Conservation (phyloP, 306 rosid species). For the Argentina anserina region DNA sequence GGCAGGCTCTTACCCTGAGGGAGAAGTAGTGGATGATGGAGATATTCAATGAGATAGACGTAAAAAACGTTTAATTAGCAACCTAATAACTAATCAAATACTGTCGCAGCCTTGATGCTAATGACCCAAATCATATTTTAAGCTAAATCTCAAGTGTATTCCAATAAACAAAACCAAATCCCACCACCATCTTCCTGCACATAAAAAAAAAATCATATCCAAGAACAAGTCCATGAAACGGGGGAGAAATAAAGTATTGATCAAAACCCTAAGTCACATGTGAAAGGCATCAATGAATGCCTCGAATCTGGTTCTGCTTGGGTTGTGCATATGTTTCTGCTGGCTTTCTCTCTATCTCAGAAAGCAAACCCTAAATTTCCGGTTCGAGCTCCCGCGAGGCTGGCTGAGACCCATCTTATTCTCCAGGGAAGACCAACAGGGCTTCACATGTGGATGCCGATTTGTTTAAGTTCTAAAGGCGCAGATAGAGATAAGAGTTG, state of each 20-base stretch:
- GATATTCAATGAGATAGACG: conserved; percentile 14
- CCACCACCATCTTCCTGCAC: conserved; percentile 18
- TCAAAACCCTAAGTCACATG: conserved; percentile 27
- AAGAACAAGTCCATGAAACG: conserved; percentile 32
- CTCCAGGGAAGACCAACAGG: conserved; percentile 27
- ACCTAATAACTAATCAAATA: neutral
- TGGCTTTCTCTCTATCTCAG: neutral
- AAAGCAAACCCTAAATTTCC: conserved; percentile 28
- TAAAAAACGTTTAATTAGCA: neutral
- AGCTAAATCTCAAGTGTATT: neutral
- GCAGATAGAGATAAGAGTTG: conserved; percentile 1
- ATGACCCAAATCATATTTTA: conserved; percentile 26
- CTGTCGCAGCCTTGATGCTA: conserved; percentile 27
- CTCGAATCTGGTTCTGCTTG: conserved; percentile 27
- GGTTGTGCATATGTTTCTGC: neutral
- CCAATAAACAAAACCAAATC: conserved; percentile 21
- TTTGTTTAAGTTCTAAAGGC: conserved; percentile 14
- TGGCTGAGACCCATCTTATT: conserved; percentile 10
- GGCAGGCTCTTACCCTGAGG: conserved; percentile 21
- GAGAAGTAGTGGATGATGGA: conserved; percentile 16
- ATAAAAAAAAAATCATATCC: conserved; percentile 19
- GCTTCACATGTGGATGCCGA: conserved; percentile 26
- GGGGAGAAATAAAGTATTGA: neutral
- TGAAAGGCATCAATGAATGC: conserved; percentile 37
- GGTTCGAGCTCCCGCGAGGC: conserved; percentile 17